Evolutionary conservation across 805 yeast species (phyloP).

Genomic region (Metahyphopichia silvanorum): DNA sequence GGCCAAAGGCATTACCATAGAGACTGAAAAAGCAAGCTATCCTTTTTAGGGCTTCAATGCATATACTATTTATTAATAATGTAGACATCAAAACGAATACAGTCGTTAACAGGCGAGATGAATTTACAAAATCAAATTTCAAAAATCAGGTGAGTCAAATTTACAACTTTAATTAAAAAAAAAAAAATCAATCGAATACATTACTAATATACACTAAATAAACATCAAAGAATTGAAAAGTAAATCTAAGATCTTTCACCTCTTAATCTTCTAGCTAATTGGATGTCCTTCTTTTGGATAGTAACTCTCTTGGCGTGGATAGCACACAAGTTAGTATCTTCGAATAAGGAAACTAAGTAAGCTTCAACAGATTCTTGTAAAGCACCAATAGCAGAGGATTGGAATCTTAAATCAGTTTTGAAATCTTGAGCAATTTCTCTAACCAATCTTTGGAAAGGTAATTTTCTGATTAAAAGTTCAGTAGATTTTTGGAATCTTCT

Average conservation of each 20-base stretch:
- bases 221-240: conserved; percentile 1
- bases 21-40: conserved; percentile 38
- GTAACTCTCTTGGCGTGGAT: conserved; percentile 52
- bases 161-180: neutral
- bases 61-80: neutral
- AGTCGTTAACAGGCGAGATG: neutral
- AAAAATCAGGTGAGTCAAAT: neutral
- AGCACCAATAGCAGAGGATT: conserved; percentile 48
- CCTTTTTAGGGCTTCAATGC: conserved; percentile 40
- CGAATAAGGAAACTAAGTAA: conserved; percentile 45
- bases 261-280: conserved; percentile 50
- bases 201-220: conserved; percentile 2
- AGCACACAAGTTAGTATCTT: conserved; percentile 51
- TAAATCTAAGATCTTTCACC: conserved; percentile 43
- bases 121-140: neutral
- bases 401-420: conserved; percentile 49
- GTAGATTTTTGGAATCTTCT: conserved; percentile 50
- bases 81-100: neutral
- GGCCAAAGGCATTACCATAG: conserved; percentile 33
- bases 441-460: conserved; percentile 49
- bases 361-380: conserved; percentile 51
- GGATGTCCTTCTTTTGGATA: conserved; percentile 49
- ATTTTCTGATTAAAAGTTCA: conserved; percentile 47
- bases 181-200: neutral
- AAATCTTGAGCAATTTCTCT: conserved; percentile 50